These are phyloP conservation scores for Globisporangium takayamanum DNA, from an alignment of 352 stramenopile genomes.

Conservation along the genomic window DNA sequence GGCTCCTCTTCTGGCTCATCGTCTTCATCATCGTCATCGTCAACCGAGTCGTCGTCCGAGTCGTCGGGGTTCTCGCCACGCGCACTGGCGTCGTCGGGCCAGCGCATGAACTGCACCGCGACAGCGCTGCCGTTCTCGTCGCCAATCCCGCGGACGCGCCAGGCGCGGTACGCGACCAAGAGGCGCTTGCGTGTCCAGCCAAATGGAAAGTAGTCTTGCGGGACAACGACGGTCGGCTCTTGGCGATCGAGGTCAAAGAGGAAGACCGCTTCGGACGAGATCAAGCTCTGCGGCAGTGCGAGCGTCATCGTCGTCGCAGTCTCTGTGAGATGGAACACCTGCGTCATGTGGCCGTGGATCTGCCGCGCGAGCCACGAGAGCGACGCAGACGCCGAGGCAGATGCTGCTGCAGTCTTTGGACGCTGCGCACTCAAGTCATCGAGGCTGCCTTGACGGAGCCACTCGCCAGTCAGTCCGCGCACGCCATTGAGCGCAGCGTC, in stretches of 20 bases:
- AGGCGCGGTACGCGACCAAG: slow-evolving; percentile 57
- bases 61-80: slow-evolving; percentile 4
- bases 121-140: slow-evolving; percentile 44
- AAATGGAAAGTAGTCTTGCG: slow-evolving; percentile 59
- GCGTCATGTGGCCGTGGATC: slow-evolving; percentile 45
- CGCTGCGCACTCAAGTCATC: slow-evolving; percentile 36
- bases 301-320: slow-evolving; percentile 53
- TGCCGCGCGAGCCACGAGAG: slow-evolving; percentile 47
- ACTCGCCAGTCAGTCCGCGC: slow-evolving; percentile 40
- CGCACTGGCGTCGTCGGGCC: slow-evolving; percentile 26
- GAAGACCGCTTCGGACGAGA: slow-evolving; percentile 46
- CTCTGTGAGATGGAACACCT: slow-evolving; percentile 52
- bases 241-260: slow-evolving; percentile 37
- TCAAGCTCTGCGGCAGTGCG: slow-evolving; percentile 47
- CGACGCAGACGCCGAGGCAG: slow-evolving; percentile 22
- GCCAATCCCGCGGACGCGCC: slow-evolving; percentile 44
- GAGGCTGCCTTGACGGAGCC: slow-evolving; percentile 30
- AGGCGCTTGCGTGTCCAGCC: slow-evolving; percentile 37
- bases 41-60: slow-evolving; percentile 15
- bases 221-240: slow-evolving; percentile 35
- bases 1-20: slow-evolving; percentile 49
- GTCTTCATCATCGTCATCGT: slow-evolving; percentile 29
- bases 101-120: slow-evolving; percentile 60
- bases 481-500: slow-evolving; percentile 33
- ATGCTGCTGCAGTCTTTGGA: slow-evolving; percentile 10